Evolutionary conservation across 768 basidiomycete genomes (phyloP), one percentile per base, ranked within the genome.

Genomic region (Dacryopinax spathularia): DNA sequence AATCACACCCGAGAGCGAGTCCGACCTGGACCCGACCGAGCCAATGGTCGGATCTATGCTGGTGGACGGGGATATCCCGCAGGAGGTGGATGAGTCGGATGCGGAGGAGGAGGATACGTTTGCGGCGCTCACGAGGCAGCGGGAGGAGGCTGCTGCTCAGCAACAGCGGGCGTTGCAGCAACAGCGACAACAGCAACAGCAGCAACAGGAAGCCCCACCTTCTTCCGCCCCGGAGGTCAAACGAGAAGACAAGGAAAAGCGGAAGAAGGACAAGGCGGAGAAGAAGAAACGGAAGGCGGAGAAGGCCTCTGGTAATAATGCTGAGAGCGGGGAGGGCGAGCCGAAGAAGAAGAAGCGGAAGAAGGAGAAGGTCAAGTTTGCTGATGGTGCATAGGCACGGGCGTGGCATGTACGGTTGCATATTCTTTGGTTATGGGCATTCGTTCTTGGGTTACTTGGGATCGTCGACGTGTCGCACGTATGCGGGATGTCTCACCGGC

Each of bases 71-170:
- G 63, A 63, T 35, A 56, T 20, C 10, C 60, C 69, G 64, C 63
- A 62, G 62, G 65, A 64, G 37, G 68, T 61, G 56, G 68, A 64
- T 61, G 65, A 69, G 37, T 66, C 65, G 62, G 68, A 69, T 39
- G 69, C 20, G 59, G 59, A 59, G 39, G 65, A 36, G 66, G 65
- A 65, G 60, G 69, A 66, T 64, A 67, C 67, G 63, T 74, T 93
- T 63, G 78, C 74, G 66, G 71, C 73, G n/a, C 77, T 82, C 35
- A 83, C 69, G 64, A 63, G 66, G 67, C 62, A 69, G 33, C 65
- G 64, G 60, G 73, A 71, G 70, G 70, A 66, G 60, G 69, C 66
- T 27, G 43, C 43, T 56, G 63, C 33, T 10, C 62, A 63, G 15
- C 70, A 67, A 4, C 68, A 61, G 18, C 66, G 60, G 34, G 63